Conservation (phyloP, 306 rosid genomes). For the Albizia julibrissin region DNA sequence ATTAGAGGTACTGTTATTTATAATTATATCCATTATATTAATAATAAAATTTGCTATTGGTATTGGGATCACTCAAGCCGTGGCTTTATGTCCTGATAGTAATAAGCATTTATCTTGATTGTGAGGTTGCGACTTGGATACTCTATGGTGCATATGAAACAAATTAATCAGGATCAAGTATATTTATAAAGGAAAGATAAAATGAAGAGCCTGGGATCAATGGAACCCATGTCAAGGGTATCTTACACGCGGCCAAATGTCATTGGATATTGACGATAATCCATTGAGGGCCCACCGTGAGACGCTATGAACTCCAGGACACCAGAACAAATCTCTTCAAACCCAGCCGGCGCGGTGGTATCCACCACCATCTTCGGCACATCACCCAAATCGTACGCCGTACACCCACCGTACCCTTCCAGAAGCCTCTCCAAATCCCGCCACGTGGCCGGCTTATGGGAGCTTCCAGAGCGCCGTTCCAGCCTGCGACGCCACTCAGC, state of each 20-base stretch:
- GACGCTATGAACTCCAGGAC: constrained; percentile 49
- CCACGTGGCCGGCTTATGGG: constrained; percentile 78
- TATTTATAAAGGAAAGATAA: neutral
- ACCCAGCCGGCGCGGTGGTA: constrained; percentile 42
- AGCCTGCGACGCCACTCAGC: constrained; percentile 59
- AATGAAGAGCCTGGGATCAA: neutral
- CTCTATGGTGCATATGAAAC: too few relatives aligned
- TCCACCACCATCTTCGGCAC: constrained; percentile 60
- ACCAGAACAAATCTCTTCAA: constrained; percentile 46
- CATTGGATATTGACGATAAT: neutral
- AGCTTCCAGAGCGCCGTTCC: constrained; percentile 44
- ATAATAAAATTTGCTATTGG: too few relatives aligned
- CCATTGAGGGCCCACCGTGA: neutral
- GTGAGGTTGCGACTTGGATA: too few relatives aligned
- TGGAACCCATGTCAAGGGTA: neutral
- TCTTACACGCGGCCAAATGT: constrained; percentile 17
- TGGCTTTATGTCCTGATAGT: too few relatives aligned
- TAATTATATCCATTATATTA: too few relatives aligned
- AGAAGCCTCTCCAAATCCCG: constrained; percentile 55
- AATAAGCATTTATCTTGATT: too few relatives aligned
- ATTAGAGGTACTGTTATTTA: too few relatives aligned
- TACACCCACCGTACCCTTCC: constrained; percentile 62
- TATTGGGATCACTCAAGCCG: too few relatives aligned
- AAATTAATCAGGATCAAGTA: too few relatives aligned
- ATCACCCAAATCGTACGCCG: constrained; percentile 57